Evolutionary conservation across 2,329 filamentous ascomycete species (phyloP), one percentile per base, ranked within the genome.

Genomic region (Phaeosphaeria sp.): DNA sequence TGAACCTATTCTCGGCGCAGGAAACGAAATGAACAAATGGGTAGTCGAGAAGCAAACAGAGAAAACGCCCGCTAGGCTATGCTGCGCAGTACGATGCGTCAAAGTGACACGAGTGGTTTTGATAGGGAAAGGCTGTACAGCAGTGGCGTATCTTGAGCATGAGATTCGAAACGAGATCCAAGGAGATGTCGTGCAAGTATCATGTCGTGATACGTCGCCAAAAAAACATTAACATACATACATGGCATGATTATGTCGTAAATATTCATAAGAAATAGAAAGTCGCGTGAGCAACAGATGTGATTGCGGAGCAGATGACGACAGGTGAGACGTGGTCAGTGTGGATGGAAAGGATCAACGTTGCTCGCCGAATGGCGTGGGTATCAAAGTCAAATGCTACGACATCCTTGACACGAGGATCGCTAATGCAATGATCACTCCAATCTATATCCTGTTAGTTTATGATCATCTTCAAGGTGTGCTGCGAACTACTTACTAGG

Each of bases 401-500:
- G 62, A 64, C 73, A 77, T 77, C 52, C 69, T 65, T 43, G 76
- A 76, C 49, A 72, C 74, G 46, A 78, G 64, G 51, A 78, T 69
- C 46, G 74, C 77, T 42, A 79, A 61, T 50, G 68, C 72, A 22
- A 53, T 48, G 27, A 53, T 53, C 1, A 53, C 51, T 39, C 51
- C 51, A 59, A 77, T 73, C 72, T 75, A 53, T 48, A 41, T 50
- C 33, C 42, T 54, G 51, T 69, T 51, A 68, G 59, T 59, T 39
- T 39, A 54, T 36, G 39, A 53, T 52, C 46, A 27, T 13, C 30
- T 25, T 21, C 42, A 50, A 54, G 23, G 55, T n/a, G 22, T 51
- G 41, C 17, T 22, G 42, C 46, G 47, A 50, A 79, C 84, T 36
- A 15, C 30, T 78, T 70, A 87, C 84, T 64, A 88, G 81, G 54